Evolutionary conservation across 75 land plant genomes (phyloP).

Genomic region (Picea sitchensis): DNA sequence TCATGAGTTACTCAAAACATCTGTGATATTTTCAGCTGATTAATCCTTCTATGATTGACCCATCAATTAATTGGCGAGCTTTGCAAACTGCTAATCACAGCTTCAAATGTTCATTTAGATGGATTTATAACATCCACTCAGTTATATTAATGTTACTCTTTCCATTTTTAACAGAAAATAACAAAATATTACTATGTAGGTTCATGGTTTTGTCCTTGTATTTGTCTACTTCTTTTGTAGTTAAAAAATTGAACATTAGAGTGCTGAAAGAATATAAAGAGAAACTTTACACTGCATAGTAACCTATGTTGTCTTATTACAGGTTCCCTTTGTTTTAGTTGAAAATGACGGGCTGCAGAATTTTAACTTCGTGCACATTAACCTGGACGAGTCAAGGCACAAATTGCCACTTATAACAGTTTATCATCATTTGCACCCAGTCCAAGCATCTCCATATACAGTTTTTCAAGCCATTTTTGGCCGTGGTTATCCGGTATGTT

Average conservation of each 20-base stretch:
- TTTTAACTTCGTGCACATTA: conserved; percentile 49
- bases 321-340: conserved; percentile 88
- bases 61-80: too few relatives aligned
- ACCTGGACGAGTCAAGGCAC: conserved; percentile 70
- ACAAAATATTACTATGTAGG: not conserved
- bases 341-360: conserved; percentile 32
- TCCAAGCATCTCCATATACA: conserved; percentile 61
- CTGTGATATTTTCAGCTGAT: too few relatives aligned
- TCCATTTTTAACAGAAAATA: not conserved
- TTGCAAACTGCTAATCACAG: too few relatives aligned
- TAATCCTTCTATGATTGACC: too few relatives aligned
- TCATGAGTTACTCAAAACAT: too few relatives aligned
- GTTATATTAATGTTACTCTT: not conserved
- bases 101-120: not conserved
- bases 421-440: conserved; percentile 75
- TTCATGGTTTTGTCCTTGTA: not conserved
- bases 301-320: not conserved
- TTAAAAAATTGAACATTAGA: not conserved
- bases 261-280: not conserved
- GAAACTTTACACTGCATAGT: not conserved
- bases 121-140: not conserved
- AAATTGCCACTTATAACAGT: conserved; percentile 73
- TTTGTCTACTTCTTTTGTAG: not conserved
- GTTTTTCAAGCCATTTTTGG: conserved; percentile 83
- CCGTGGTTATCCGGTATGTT: conserved; percentile 75